Base-by-base conservation (phyloP, 495 filamentous ascomycete species). In the Penicillium parvum region DNA sequence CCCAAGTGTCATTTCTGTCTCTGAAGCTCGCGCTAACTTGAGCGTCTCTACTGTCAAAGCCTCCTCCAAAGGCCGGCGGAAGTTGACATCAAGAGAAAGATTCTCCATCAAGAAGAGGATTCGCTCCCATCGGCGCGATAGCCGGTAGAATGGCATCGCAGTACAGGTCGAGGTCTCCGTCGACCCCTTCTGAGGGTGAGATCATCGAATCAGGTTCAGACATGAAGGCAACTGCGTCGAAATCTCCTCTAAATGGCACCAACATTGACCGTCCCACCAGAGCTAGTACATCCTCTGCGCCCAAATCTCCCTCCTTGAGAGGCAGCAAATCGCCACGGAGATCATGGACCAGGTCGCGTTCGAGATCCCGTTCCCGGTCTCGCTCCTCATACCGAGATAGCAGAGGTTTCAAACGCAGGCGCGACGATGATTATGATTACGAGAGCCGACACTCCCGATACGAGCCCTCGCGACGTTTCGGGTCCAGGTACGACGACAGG, bases 101-200 rank as follows among this genome's bases (percentile, higher is more conserved):
- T 37, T 30, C 7, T 22, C 20, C 40, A 28, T 27, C 15, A 34
- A 37, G 17, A 14, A 21, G 32, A 39, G 20, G 35, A 37, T 20
- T 14, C 23, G 33, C 37, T 23, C 45, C 12, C 15, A 32, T 40
- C 27, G 29, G 29, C 23, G 33, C 17, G 29, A 40, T 16, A 27
- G 32, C 29, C 25, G 25, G 33, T 37, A 41, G 28, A 43, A 50
- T 40, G 41, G 25, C 49, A 63, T 71, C 67, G 60, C 65, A 53
- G 60, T 67, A 49, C 50, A 61, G 58, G 57, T 69, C 67, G 58
- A 67, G 65, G 55, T 73, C 67, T 52, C 59, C 57, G 35, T 76
- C 74, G 52, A 69, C 66, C 53, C 72, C 68, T 54, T 77, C 74
- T 71, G 86, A 95, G 72, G 90, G 90, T 68, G 90, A 95, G 78